Evolutionary conservation across 768 basidiomycete genomes (phyloP), one percentile per base, ranked within the genome.

Genomic region (Leccinum subgranulosum): DNA sequence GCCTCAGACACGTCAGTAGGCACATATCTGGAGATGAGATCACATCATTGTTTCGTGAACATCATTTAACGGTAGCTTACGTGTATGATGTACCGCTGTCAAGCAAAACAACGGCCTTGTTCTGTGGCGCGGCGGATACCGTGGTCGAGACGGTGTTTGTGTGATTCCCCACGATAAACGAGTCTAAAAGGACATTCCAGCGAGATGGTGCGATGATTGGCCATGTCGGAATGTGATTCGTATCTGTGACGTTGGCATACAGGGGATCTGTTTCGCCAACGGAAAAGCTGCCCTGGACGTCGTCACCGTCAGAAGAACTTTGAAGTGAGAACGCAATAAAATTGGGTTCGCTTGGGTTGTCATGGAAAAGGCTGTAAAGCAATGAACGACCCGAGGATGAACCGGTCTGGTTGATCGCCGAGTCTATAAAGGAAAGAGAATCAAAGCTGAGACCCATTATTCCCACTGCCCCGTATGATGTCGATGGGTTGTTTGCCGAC

Each of bases 61-160:
- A 31, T 34, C 3, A 36, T 39, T 31, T 21, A 51, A 49, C 12
- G 43, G 53, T 66, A 7, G 64, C 88, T 57, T 67, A 90, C 86
- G 88, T 85, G 69, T 84, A 91, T 3, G 91, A 90, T 4, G 92
- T 86, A 6, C 92, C 92, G 57, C 83, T 92, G 69, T 94, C 92
- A 54, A 94, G 78, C 31, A 90, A 75, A 23, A 83, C 81, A 49
- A 93, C 89, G 6, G 88, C 90, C 64, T 85, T 85, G 62, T 86
- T 84, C 31, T 76, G 74, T 6, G 90, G 88, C 1, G 81, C 90
- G 29, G 75, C 77, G 4, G 69, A 46, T 27, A 92, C 83, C 7
- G 69, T 73, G 23, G 82, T 86, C 3, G 79, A 80, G 11, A 89
- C 83, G 14, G 78, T 66, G 28, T 80, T 69, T 19, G 80, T 77